Evolutionary conservation across 352 stramenopile genomes (phyloP).

Genomic region (Globisporangium acanthophoron): DNA sequence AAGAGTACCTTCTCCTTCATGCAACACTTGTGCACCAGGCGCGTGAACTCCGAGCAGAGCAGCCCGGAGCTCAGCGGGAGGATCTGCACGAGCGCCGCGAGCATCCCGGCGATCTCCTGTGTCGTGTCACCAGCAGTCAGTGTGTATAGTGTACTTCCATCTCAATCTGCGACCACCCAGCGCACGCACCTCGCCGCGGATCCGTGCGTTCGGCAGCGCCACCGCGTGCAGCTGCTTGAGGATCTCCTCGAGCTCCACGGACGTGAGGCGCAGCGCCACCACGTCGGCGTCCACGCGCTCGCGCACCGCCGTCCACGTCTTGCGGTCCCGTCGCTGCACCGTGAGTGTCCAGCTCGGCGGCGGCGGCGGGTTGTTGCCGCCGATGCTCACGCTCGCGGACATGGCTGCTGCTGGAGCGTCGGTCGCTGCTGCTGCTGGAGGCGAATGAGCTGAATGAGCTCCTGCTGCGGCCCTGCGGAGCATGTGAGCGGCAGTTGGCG

Average conservation of each 20-base stretch:
- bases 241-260: conserved; percentile 82
- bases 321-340: conserved; percentile 59
- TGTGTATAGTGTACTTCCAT: too few species aligned
- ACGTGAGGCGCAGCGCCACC: conserved; percentile 44
- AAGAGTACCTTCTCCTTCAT: conserved; percentile 71
- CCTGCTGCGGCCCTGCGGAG: not conserved
- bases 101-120: conserved; percentile 55
- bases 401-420: not conserved
- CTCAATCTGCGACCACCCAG: too few species aligned
- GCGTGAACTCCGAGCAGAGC: conserved; percentile 70
- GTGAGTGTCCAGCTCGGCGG: conserved; percentile 46
- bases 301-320: conserved; percentile 46
- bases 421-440: not conserved
- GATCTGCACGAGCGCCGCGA: conserved; percentile 50
- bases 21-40: conserved; percentile 77
- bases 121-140: not conserved
- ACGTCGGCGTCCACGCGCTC: conserved; percentile 61
- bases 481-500: not conserved
- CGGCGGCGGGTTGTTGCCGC: not conserved
- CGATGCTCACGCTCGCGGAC: conserved; percentile 7
- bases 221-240: conserved; percentile 56
- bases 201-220: conserved; percentile 53
- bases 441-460: not conserved
- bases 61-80: conserved; percentile 65
- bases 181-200: conserved; percentile 47